Base-by-base conservation (phyloP, 2,329 filamentous ascomycete species). In the Fusarium marasasianum region DNA sequence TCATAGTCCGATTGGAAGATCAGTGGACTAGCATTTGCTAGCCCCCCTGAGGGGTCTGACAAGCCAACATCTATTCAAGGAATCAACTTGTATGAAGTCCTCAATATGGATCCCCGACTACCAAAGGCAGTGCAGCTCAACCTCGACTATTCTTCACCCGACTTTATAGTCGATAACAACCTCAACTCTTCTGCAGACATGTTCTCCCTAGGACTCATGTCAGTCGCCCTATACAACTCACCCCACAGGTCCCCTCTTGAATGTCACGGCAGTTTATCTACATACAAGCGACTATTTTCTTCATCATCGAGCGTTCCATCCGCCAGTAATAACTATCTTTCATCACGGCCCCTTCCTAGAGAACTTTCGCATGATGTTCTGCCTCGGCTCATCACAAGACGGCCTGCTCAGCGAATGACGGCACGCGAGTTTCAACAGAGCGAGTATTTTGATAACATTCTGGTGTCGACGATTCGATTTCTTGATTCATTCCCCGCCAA, bases 381-480 rank as follows among this genome's bases (percentile, higher is more conserved):
- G 8, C 95, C 96, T 6, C 89, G 93, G 33, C 88, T 99, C 50
- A 95, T 99, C 65, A 96, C 96, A 1, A 89, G 96, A 72, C 88
- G 95, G 63, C 94, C 96, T 6, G 94, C 95, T 7, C 94, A 97
- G 80, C 90, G 96, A 50, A 89, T 98, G 85, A 95, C 91, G 33
- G 95, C 96, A 9, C 91, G 90, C 61, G 96, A 98, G 77, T 98
- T 99, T 76, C 96, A 99, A 80, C 91, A 98, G 81, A 97, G 95
- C 79, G 92, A 94, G 75, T 99, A 97, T 81, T 99, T 99, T 80
- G 95, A 99, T 83, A 99, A 98, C 79, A 94, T 98, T 51, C 87
- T 99, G 9, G 94, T 99, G 29, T 98, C 95, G 1, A 98, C 96
- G 0, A 98, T 99, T 71, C 93, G 96, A 18, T 99, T 99, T 79